Base-by-base conservation (phyloP, 2,329 filamentous ascomycete genomes). In the Stemphylium vesicarium region DNA sequence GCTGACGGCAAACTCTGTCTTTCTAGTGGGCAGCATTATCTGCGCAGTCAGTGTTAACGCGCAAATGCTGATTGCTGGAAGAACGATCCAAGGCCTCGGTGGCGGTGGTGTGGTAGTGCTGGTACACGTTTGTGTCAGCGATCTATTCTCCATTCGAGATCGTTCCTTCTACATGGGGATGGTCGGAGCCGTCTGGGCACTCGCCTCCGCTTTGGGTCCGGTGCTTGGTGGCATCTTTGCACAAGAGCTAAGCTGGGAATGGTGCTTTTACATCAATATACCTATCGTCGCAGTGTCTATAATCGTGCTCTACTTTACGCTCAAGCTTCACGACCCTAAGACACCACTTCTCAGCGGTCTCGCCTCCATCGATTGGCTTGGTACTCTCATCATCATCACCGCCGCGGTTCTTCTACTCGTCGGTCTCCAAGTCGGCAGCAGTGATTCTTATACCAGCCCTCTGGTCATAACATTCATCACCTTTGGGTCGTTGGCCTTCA, bases 131-230 rank as follows among this genome's bases (percentile, higher is more conserved):
- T 80, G 78, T 29, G 82, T 86, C 35, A 81, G 79, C 1, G 84
- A 86, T 69, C 59, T 86, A 37, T 86, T 85, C 49, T 54, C 48
- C n/a, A 69, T 75, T 18, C 65, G 73, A 12, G 63, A 73, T 47
- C 77, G 81, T 24, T 79, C 76, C 33, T 72, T 85, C 12, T 85
- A 82, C 57, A 69, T 85, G 15, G 82, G 82, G 0, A 68, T 83
- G 3, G 75, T 81, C 4, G 82, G 81, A 45, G 77, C 79, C 4
- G 78, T 84, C 41, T 86, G 83, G 82, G 83, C 82, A 0, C 63
- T 84, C n/a, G 83, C 82, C 10, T 81, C 80, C 2, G 80, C 79
- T 1, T 65, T 81, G 3, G 83, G 83, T 0, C 84, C 83, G 0
- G 69, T 85, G 0, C 70, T 85, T 0, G 83, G 83, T 7, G 83